phyloP scores from a whole-genome alignment of 179 eudicot species.

The Beta macrorhiza region DNA sequence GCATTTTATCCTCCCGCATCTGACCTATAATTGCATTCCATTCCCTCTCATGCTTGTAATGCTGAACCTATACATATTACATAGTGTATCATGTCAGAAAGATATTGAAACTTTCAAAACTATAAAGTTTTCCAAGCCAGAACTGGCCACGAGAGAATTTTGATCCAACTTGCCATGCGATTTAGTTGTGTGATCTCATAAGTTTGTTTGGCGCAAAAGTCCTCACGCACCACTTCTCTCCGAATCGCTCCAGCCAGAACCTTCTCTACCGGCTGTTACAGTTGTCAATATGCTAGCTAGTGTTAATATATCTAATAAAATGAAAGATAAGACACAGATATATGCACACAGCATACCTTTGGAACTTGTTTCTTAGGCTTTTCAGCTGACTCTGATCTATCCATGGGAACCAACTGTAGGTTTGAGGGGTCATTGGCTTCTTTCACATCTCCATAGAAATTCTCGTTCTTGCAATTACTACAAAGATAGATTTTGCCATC shows the following conservation, averaged over 20 bases:
- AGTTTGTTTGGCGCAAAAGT: constrained; percentile 68
- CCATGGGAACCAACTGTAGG: constrained; percentile 73
- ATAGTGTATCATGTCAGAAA: constrained; percentile 19
- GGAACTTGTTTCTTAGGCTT: constrained; percentile 68
- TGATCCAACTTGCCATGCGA: constrained; percentile 60
- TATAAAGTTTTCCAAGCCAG: background rate
- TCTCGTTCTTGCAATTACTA: constrained; percentile 56
- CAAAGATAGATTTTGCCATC: constrained; percentile 41
- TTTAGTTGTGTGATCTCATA: constrained; percentile 80
- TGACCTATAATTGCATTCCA: constrained; percentile 84
- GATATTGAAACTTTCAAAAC: background rate
- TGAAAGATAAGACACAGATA: background rate
- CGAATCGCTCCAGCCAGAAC: constrained; percentile 93
- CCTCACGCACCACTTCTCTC: constrained; percentile 97
- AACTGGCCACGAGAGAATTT: background rate
- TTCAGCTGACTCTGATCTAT: constrained; percentile 49
- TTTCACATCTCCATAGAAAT: constrained; percentile 34
- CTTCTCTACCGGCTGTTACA: constrained; percentile 83
- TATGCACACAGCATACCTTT: constrained; percentile 49
- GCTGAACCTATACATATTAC: constrained; percentile 66
- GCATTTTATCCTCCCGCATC: constrained; percentile 91
- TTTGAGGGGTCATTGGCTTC: constrained; percentile 43
- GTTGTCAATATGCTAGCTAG: constrained; percentile 17
- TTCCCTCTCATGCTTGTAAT: constrained; percentile 95
- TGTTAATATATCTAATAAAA: constrained; percentile 12